Percentiles rank a stretch among this genome's conserved stretches.
phyloP scores from a whole-genome alignment of 169 alveolate genomes.

The Theileria luwenshuni region DNA sequence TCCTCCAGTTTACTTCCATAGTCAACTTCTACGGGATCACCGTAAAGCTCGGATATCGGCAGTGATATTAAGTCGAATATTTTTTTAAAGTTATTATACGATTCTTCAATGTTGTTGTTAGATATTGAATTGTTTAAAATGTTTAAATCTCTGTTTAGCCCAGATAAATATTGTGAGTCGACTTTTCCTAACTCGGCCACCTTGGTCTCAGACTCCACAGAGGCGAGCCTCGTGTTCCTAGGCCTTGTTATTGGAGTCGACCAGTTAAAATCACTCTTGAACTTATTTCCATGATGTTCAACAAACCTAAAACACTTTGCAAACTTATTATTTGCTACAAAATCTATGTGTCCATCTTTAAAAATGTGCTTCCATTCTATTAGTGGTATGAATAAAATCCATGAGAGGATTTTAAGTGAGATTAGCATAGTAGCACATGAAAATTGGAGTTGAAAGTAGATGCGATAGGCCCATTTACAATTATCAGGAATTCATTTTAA shows the following conservation, averaged over 20 bases:
- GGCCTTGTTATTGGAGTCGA: not conserved
- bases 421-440: not conserved
- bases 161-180: not conserved
- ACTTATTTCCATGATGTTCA: not conserved
- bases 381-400: not conserved
- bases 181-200: too few relatives aligned
- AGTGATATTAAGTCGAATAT: not conserved
- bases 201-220: not conserved
- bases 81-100: not conserved
- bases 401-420: not conserved
- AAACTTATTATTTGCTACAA: not conserved
- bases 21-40: constrained; percentile 8
- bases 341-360: not conserved
- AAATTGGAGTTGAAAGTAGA: not conserved
- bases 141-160: not conserved
- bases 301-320: not conserved
- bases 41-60: constrained; percentile 1
- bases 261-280: not conserved
- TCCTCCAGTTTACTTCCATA: not conserved
- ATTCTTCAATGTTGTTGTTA: not conserved
- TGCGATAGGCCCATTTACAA: too few relatives aligned
- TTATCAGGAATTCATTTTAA: too few relatives aligned
- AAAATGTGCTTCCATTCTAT: not conserved
- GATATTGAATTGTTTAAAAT: not conserved
- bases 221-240: not conserved